Percentiles rank a stretch among this genome's conserved stretches.
Evolutionary conservation across 2,329 filamentous ascomycete genomes (phyloP).

Genomic region (Drechslerella stenobrocha): DNA sequence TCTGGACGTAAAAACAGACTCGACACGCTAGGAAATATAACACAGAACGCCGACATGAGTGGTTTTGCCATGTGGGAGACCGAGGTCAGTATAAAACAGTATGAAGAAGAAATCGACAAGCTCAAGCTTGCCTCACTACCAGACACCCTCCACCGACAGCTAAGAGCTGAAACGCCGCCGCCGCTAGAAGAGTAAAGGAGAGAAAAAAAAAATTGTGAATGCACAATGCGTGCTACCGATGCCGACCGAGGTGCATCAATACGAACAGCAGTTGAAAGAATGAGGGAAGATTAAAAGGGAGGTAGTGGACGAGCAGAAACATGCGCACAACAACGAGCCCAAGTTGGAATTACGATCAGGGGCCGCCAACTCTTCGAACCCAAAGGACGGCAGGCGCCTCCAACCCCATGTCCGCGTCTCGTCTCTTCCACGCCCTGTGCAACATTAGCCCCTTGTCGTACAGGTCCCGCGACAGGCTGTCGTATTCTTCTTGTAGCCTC

Average conservation of each 20-base stretch:
- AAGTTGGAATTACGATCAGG: constrained; percentile 15
- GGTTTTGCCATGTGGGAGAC: neutral
- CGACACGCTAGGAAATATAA: constrained; percentile 1
- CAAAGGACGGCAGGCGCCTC: constrained; percentile 53
- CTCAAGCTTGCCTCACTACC: neutral
- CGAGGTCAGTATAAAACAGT: neutral
- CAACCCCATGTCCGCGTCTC: constrained; percentile 51
- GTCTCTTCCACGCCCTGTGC: constrained; percentile 52
- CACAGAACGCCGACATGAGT: constrained; percentile 6
- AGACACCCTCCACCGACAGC: neutral
- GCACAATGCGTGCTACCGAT: neutral
- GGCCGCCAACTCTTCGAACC: constrained; percentile 48
- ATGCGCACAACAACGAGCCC: neutral
- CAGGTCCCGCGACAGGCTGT: constrained; percentile 51
- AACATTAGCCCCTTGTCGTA: constrained; percentile 52
- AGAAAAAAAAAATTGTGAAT: constrained; percentile 10
- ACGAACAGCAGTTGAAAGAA: constrained; percentile 9
- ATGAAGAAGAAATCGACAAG: neutral
- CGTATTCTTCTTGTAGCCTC: constrained; percentile 48
- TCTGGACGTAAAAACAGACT: neutral
- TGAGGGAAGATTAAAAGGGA: constrained; percentile 4
- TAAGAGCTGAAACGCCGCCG: neutral
- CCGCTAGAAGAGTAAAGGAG: neutral
- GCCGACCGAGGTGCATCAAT: neutral
- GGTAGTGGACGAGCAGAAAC: neutral